Evolutionary conservation across 176 grass and related monocot genomes (phyloP).

Genomic region (Triticum monococcum): DNA sequence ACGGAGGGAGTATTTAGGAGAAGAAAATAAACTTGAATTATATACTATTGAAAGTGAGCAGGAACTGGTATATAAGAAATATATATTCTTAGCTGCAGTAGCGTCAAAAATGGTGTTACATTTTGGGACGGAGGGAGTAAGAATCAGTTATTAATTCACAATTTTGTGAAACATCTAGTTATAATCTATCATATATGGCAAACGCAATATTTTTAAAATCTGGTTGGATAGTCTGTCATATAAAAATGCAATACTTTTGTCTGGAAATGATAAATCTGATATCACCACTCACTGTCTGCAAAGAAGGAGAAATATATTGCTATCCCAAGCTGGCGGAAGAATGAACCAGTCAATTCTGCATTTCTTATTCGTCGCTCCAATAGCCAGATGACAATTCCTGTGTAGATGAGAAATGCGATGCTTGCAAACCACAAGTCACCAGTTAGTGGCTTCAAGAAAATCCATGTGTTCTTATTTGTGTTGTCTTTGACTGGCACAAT

Average conservation of each 20-base stretch:
- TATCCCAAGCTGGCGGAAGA: constrained; percentile 41
- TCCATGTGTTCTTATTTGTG: constrained; percentile 29
- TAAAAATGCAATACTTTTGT: not conserved
- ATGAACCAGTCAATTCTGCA: constrained; percentile 31
- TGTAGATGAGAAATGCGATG: constrained; percentile 56
- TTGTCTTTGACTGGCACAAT: constrained; percentile 45
- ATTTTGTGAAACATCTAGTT: too few relatives aligned
- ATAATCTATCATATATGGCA: too few relatives aligned
- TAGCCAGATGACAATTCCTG: constrained; percentile 33
- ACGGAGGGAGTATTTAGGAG: too few relatives aligned
- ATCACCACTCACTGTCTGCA: constrained; percentile 45
- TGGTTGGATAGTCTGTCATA: not conserved
- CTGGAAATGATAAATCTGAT: constrained; percentile 13
- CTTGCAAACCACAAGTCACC: constrained; percentile 47
- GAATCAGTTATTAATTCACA: not conserved
- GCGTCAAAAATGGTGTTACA: too few relatives aligned
- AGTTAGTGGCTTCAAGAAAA: constrained; percentile 63
- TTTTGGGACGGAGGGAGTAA: not conserved
- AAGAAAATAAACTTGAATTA: too few relatives aligned
- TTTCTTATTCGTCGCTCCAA: constrained; percentile 34
- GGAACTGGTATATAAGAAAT: too few relatives aligned
- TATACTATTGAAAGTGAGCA: too few relatives aligned
- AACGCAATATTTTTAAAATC: too few relatives aligned
- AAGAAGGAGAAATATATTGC: constrained; percentile 57
- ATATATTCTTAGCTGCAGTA: too few relatives aligned